phyloP scores from a whole-genome alignment of 1,139 yeast genomes.

The Zygoascus hellenicus region DNA sequence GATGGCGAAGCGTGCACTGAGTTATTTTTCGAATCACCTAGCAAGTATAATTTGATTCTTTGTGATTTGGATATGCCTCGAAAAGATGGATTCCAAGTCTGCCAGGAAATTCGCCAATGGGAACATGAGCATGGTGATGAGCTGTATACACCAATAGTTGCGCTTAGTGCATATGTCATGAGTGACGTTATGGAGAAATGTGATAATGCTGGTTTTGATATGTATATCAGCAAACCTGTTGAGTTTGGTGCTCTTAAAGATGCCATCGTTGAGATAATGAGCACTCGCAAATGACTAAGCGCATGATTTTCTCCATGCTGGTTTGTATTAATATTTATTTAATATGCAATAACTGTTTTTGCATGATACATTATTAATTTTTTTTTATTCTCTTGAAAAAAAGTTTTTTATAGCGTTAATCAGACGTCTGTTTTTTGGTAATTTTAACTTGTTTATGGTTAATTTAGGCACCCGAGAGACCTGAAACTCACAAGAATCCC shows the following conservation, averaged over 20 bases:
- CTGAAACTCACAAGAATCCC: too few species aligned
- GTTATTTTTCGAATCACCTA: constrained; percentile 36
- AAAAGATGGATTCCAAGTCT: constrained; percentile 79
- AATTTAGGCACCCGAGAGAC: too few species aligned
- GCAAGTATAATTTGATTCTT: constrained; percentile 56
- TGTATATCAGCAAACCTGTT: constrained; percentile 65
- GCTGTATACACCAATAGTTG: constrained; percentile 57
- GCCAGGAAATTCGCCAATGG: constrained; percentile 71
- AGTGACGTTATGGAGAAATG: constrained; percentile 74
- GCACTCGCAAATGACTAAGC: background rate
- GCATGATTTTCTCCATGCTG: background rate
- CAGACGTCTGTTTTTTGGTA: background rate
- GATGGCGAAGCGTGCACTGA: constrained; percentile 64
- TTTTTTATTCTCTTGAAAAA: background rate
- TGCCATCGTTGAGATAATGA: constrained; percentile 12
- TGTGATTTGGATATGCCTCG: constrained; percentile 87
- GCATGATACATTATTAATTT: background rate
- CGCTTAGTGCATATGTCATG: constrained; percentile 81
- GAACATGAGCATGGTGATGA: constrained; percentile 48
- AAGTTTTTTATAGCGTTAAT: background rate
- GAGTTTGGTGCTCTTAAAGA: constrained; percentile 28
- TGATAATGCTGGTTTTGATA: constrained; percentile 70
- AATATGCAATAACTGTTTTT: background rate
- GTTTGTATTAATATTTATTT: background rate
- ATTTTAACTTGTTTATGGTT: background rate